These are phyloP conservation scores for Wickerhamiella kurtzmanii DNA, from an alignment of 805 yeast genomes.

Conservation along the genomic window DNA sequence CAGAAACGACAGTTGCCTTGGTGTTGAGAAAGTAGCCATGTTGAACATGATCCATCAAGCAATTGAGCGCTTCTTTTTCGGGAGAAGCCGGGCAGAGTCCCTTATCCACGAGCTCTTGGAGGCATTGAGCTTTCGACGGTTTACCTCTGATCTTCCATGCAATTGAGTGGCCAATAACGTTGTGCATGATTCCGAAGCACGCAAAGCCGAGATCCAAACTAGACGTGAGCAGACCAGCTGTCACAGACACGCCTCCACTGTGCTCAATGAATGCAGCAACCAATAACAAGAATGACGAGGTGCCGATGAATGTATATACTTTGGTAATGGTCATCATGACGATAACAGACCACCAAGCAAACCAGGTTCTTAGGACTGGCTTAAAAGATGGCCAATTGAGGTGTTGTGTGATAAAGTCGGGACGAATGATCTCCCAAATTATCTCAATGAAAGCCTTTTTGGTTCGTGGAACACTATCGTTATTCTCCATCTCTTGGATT, in stretches of 20 bases:
- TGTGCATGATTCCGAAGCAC: slow-evolving; percentile 7
- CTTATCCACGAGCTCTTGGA: slow-evolving; percentile 6
- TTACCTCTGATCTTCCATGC: slow-evolving; percentile 16
- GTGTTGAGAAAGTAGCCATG: slow-evolving; percentile 11
- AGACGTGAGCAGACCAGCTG: slow-evolving; percentile 8
- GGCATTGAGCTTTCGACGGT: slow-evolving; percentile 7
- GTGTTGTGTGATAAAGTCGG: not conserved
- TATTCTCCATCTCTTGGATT: not conserved
- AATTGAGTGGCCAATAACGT: slow-evolving; percentile 15
- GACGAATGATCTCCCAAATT: not conserved
- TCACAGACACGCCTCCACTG: slow-evolving; percentile 18
- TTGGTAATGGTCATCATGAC: slow-evolving; percentile 10
- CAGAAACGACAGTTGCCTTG: slow-evolving; percentile 12
- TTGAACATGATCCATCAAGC: slow-evolving; percentile 9
- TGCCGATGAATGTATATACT: slow-evolving; percentile 14
- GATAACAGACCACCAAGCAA: slow-evolving; percentile 7
- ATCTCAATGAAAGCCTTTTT: not conserved
- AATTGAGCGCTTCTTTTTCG: slow-evolving; percentile 7
- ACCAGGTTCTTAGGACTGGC: not conserved
- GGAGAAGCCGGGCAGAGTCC: slow-evolving; percentile 15
- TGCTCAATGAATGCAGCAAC: slow-evolving; percentile 14
- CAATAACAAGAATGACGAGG: slow-evolving; percentile 14
- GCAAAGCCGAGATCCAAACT: slow-evolving; percentile 8
- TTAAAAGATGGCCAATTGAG: not conserved
- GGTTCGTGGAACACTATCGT: not conserved